Conservation (phyloP, 179 eudicot genomes). For the Patellifolia procumbens region DNA sequence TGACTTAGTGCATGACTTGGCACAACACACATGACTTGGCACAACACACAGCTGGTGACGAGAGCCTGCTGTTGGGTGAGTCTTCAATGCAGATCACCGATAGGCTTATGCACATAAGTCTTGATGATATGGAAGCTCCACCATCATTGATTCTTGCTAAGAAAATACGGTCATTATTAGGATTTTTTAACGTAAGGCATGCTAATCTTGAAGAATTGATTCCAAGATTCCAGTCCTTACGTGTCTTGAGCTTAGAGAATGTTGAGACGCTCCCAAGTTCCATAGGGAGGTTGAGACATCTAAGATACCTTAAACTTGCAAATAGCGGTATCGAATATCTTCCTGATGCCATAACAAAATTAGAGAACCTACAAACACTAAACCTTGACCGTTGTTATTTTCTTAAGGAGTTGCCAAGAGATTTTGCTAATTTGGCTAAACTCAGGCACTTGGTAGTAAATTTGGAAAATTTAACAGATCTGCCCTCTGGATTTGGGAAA, state of each 20-base stretch:
- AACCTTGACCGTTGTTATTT: background rate
- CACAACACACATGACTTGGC: constrained; percentile 23
- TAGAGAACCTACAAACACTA: constrained; percentile 26
- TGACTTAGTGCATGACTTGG: constrained; percentile 33
- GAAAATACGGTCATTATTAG: constrained; percentile 1
- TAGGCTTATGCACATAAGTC: background rate
- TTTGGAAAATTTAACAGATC: background rate
- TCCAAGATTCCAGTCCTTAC: background rate
- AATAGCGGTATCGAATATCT: background rate
- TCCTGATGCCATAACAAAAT: constrained; percentile 2
- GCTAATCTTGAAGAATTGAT: background rate
- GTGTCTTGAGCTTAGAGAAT: background rate
- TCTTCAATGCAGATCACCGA: background rate
- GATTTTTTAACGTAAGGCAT: background rate
- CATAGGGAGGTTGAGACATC: constrained; percentile 22
- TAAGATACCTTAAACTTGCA: constrained; percentile 29
- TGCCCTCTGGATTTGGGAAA: constrained; percentile 13
- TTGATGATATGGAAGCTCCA: background rate
- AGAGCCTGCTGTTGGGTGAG: background rate
- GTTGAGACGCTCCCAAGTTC: constrained; percentile 13
- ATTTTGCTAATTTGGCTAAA: constrained; percentile 1
- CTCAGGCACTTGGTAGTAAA: constrained; percentile 16
- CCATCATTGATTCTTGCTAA: background rate
- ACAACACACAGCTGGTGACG: background rate
- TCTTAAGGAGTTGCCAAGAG: constrained; percentile 19